Percentiles rank a stretch among this genome's conserved stretches.
Conservation (phyloP, 1,139 yeast species). For the Sugiyamaella novakii region DNA sequence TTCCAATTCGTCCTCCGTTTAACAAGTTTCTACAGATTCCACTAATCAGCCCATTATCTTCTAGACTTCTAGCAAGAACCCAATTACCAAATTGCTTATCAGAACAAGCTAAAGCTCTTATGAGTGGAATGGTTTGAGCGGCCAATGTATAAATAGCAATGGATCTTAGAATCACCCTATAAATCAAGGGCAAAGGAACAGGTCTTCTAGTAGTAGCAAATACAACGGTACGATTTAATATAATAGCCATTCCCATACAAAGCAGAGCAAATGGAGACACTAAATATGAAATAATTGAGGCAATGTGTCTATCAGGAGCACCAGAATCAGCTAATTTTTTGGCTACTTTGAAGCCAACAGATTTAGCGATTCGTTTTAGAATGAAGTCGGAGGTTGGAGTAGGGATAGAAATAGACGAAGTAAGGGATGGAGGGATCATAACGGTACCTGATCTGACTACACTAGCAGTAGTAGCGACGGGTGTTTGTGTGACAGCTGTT, state of each 20-base stretch:
- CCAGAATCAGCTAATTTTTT: constrained; percentile 34
- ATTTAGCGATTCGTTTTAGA: constrained; percentile 26
- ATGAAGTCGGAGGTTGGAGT: constrained; percentile 23
- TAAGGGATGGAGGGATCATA: neutral
- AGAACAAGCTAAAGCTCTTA: constrained; percentile 46
- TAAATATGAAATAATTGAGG: constrained; percentile 41
- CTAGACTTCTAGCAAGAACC: neutral
- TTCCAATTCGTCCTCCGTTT: neutral
- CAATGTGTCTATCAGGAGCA: constrained; percentile 33
- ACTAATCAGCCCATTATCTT: constrained; percentile 12
- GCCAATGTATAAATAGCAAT: constrained; percentile 45
- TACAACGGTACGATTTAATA: constrained; percentile 64
- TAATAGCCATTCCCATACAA: constrained; percentile 65
- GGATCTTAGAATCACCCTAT: constrained; percentile 43
- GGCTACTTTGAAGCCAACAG: constrained; percentile 30
- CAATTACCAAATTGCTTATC: constrained; percentile 26
- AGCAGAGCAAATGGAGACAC: constrained; percentile 53
- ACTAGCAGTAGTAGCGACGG: no score
- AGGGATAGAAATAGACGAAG: neutral
- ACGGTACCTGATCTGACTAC: no score
- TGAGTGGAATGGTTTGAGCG: constrained; percentile 43
- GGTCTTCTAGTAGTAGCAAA: constrained; percentile 62
- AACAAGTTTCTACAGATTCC: constrained; percentile 1
- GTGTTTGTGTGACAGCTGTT: no score
- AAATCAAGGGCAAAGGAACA: constrained; percentile 37